Base-by-base conservation (phyloP, 1,139 yeast species). In the Yamadazyma spencermartinsiae region DNA sequence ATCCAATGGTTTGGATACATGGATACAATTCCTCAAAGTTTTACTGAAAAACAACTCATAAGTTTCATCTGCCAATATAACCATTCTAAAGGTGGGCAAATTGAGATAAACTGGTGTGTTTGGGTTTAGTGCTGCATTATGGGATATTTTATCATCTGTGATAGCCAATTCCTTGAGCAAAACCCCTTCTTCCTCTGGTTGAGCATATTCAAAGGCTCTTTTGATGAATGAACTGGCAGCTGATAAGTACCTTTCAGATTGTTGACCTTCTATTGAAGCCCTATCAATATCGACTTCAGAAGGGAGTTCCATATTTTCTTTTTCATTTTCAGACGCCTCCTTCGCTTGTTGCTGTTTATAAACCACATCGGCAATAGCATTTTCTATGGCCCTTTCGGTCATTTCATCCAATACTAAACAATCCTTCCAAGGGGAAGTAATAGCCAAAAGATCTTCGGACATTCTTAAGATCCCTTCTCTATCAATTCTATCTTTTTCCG, bases 11-110 rank as follows among this genome's bases (percentile, higher is more conserved):
- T 79, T 78, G 29, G 80, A 78, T 29, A 89, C 69, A 51, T 85
- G 88, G 36, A 89, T 74, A 0, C 95, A 78, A 7, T 70, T 60
- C 38, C 83, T 74, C 33, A 84, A 70, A 1, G 90, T 85, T 19
- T 71, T 66, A 26, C 87, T 74, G 60, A 92, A 92, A 48, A 90
- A 79, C 30, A 85, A 67, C 57, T 92, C 98, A 49, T 89, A 83
- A 0, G 97, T 86, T 54, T 89, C 98, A 58, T 90, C 96, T 0
- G 98, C 97, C 12, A 92, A 70, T 3, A 92, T 69, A 14, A 92
- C 95, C 98, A 92, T 92, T 49, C 98, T 72, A 65, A 92, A 92
- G 0, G 96, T 89, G 0, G 98, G 90, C 20, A 90, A 67, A 39
- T 86, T 86, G 41, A 92, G 74, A 40, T 69, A 79, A 14, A 85